A percentile compares a stretch with the other conserved stretches of the same genome.
Conservation (phyloP, 805 yeast species). For the Starmera amethionina region DNA sequence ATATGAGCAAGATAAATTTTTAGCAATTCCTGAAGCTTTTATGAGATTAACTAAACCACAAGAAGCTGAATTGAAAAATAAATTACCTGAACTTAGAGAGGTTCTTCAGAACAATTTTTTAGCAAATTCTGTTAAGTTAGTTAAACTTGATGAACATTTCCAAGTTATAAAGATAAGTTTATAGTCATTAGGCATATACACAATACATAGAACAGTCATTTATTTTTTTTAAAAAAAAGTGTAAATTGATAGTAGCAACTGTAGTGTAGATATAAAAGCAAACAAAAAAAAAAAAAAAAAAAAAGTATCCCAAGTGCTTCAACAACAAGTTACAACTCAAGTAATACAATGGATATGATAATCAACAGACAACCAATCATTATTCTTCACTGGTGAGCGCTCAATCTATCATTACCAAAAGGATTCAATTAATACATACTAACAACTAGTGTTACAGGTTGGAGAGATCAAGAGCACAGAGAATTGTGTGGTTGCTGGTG, state of each 20-base stretch:
- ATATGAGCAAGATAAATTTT: conserved; percentile 31
- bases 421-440: neutral
- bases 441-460: conserved; percentile 21
- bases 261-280: no score
- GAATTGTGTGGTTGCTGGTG: conserved; percentile 59
- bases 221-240: no score
- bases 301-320: no score
- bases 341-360: no score
- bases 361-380: conserved; percentile 4
- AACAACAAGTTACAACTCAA: no score
- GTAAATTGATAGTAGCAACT: no score
- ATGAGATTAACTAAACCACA: conserved; percentile 24
- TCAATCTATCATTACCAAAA: neutral
- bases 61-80: conserved; percentile 31
- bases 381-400: conserved; percentile 15
- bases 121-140: conserved; percentile 39
- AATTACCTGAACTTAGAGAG: conserved; percentile 27
- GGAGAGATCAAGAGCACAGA: conserved; percentile 46
- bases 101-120: conserved; percentile 28
- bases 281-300: no score
- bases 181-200: no score
- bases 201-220: no score
- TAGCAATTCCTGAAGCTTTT: conserved; percentile 27
- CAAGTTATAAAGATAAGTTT: neutral
- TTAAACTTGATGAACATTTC: conserved; percentile 26